A percentile compares a stretch with the other conserved stretches of the same genome.
Conservation (phyloP, 441 rosid species). For the Erodium trifolium region DNA sequence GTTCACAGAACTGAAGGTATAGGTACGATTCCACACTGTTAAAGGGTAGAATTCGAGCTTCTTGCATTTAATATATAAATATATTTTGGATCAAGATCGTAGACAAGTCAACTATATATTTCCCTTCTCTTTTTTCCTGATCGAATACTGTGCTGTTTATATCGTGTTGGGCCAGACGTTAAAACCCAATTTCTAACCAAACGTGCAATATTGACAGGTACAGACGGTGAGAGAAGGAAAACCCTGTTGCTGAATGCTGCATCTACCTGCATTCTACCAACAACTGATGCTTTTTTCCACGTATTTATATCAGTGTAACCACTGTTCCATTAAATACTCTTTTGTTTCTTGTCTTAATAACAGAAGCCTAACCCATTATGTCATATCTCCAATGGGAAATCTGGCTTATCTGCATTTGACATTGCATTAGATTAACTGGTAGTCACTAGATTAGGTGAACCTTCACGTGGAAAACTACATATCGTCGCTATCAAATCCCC, state of each 20-base stretch:
- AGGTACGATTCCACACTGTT: background rate
- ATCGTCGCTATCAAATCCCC: slow-evolving; percentile 37
- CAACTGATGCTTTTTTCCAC: background rate
- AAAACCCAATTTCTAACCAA: background rate
- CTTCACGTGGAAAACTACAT: slow-evolving; percentile 68
- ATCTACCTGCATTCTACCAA: slow-evolving; percentile 5
- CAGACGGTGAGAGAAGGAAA: background rate
- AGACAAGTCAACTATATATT: background rate
- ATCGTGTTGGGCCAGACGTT: background rate
- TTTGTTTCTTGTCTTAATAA: slow-evolving; percentile 11
- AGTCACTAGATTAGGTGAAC: slow-evolving; percentile 53
- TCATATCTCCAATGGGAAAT: slow-evolving; percentile 25
- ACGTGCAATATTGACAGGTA: background rate
- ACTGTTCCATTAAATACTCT: background rate
- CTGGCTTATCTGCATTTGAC: slow-evolving; percentile 43
- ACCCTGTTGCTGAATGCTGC: slow-evolving; percentile 9
- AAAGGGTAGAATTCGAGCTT: background rate
- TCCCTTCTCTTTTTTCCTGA: background rate
- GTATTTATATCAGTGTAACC: background rate
- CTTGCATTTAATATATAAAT: background rate
- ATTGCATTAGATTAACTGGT: slow-evolving; percentile 26
- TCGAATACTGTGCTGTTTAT: background rate
- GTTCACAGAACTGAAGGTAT: background rate
- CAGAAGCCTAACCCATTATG: slow-evolving; percentile 30
- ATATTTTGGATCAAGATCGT: background rate